These are phyloP conservation scores for Fusarium nanum DNA, from an alignment of 2,329 filamentous ascomycete genomes.

Conservation along the genomic window DNA sequence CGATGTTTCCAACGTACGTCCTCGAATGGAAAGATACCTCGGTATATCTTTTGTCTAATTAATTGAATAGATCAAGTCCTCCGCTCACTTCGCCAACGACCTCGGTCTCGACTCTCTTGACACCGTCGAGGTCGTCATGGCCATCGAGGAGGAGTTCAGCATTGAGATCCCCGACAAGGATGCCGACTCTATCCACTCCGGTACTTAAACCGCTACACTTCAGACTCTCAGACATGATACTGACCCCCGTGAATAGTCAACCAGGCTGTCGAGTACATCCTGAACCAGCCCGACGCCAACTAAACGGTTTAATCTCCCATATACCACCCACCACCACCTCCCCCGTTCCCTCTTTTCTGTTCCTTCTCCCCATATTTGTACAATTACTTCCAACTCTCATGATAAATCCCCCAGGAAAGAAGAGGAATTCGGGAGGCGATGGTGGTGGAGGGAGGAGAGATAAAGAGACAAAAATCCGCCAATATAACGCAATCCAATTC, in stretches of 20 bases:
- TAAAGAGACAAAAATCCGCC: slow-evolving; percentile 21
- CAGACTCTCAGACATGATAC: too few relatives aligned
- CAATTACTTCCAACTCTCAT: slow-evolving; percentile 39
- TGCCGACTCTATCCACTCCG: slow-evolving; percentile 91
- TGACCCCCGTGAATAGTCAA: slow-evolving; percentile 71
- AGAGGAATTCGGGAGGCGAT: neutral
- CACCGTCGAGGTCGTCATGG: slow-evolving; percentile 99
- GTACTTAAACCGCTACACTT: slow-evolving; percentile 64
- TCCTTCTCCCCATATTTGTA: slow-evolving; percentile 42
- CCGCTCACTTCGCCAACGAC: slow-evolving; percentile 95
- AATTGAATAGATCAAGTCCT: slow-evolving; percentile 75
- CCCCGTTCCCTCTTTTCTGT: neutral
- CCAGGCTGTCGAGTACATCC: slow-evolving; percentile 94
- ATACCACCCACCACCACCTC: slow-evolving; percentile 7
- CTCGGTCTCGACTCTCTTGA: slow-evolving; percentile 97
- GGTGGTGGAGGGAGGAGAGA: slow-evolving; percentile 11
- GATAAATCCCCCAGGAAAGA: slow-evolving; percentile 13
- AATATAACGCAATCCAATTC: slow-evolving; percentile 26
- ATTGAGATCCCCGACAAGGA: slow-evolving; percentile 99
- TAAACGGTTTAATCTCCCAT: slow-evolving; percentile 50
- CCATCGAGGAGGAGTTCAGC: slow-evolving; percentile 93
- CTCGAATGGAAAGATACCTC: neutral
- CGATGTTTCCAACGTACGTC: slow-evolving; percentile 70
- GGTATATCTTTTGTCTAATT: slow-evolving; percentile 26
- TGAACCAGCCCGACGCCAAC: slow-evolving; percentile 91